Base-by-base conservation (phyloP, 768 basidiomycete genomes). In the Strobilomyces echinocephalus region DNA sequence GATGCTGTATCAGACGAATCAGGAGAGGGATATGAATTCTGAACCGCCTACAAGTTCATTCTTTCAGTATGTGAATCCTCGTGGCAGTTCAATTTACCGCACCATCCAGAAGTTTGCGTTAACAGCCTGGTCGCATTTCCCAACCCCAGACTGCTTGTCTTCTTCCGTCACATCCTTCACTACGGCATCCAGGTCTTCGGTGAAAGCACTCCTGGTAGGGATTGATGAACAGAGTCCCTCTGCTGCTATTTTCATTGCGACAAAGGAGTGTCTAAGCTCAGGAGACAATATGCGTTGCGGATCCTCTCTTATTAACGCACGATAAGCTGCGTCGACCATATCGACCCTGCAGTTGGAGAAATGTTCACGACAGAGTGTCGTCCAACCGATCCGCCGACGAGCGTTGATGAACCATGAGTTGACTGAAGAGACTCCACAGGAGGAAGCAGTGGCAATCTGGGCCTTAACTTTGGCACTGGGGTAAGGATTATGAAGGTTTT, bases 321-420 rank as follows among this genome's bases (percentile, higher is more conserved):
- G 57, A 34, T 53, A 61, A 5, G 73, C 72, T 2, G 68, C 63
- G 3, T 68, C 63, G 0, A 70, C 16, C 21, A 65, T 62, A 14
- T 69, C 69, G 1, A 59, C 55, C 10, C 65, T 56, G 12, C 65
- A 61, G 9, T 58, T 64, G 8, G 59, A 50, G 18, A 73, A 69
- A 33, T 24, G 28, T 3, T 63, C 58, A 1, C 67, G 69, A 5
- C 76, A 73, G 0, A 81, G 47, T 0, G 50, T 14, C 10, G 74
- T 81, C 82, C 81, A 83, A 0, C 81, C 81, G 0, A 82, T 81
- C 0, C 79, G 73, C 20, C 74, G 75, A 1, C 81, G 73, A 1
- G 66, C 69, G 8, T 75, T 73, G 18, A 72, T 57, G 31, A 82
- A 83, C 82, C 82, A 82, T 0, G 62, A 57, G 36, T 75, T 73